Base-by-base conservation (phyloP, 495 filamentous ascomycete genomes). In the Trichoderma virens region DNA sequence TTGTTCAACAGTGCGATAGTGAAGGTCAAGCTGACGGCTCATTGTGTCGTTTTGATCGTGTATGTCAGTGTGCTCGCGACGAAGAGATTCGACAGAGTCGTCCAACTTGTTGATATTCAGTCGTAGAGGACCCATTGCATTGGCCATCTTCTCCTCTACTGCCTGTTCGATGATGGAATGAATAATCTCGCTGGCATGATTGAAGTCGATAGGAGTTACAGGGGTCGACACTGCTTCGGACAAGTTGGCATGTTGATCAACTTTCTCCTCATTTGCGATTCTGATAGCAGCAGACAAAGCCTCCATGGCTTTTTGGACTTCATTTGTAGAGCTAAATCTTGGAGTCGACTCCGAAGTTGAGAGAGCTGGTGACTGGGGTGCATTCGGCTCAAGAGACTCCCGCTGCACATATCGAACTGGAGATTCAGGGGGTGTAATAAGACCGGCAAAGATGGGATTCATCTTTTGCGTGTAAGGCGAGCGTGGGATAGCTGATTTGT, bases 31-130 rank as follows among this genome's bases (percentile, higher is more conserved):
- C 7, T 35, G 59, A 31, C 35, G 59, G 30, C 35, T 39, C 18
- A 61, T 1, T 38, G 59, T 61, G 59, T 61, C 59, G 31, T 61
- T 61, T 34, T 61, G 59, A 20, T 39, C 35, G 3, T 20, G 59
- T 35, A 39, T 61, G 14, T 61, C 35, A 31, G 1, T 23, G 5
- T 61, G 30, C 30, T 61, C 59, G 9, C 35, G 31, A 14, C 20
- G 59, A 60, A 34, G 14, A 5, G 56, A 30, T 16, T 3, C 27
- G 3, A 60, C 3, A 30, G 56, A 60, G 3, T 31, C 25, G 2
- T 60, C 56, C 7, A 35, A 30, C 3, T 28, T 20, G 14, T 39
- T 38, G 30, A n/a, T 30, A 16, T 56, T 30, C 7, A 56, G 28
- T 5, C 28, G 20, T 25, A 62, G 38, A 45, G 38, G 61, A 38